Evolutionary conservation across 768 basidiomycete genomes (phyloP), one percentile per base, ranked within the genome.

Genomic region (Serendipita sp.): DNA sequence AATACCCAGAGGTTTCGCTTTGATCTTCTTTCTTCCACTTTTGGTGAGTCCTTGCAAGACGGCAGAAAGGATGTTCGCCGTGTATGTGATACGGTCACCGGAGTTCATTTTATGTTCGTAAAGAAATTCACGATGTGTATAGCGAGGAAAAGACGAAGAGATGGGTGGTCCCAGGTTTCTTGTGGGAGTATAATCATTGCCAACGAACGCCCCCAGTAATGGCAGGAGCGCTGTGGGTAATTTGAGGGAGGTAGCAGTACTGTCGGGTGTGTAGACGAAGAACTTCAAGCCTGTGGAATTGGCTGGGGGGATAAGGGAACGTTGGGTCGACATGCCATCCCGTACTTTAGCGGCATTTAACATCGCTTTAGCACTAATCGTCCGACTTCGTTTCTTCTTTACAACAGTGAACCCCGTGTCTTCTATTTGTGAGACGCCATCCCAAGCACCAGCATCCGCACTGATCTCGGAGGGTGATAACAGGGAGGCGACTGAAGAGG

Each of bases 181-280:
- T 8, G 70, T 77, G 58, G 78, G 79, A 0, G 87, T 80, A 69
- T 82, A 91, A 71, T 91, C 90, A 69, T 91, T 91, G 58, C 90
- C 90, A 3, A 89, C 80, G 16, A 91, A 74, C 8, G 89, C 86
- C 18, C 83, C 87, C 2, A 91, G 75, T 3, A 92, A 78, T 1
- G 90, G 90, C 34, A 92, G 80, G 44, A 91, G 77, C 0, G 85
- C 80, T 4, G 81, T 75, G 0, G 89, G 86, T 11, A 91, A 74
- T 53, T 82, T 78, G 2, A 92, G 73, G 69, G 86, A 83, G 0
- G 76, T 70, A 6, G 90, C 86, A 37, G 91, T 78, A 0, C 72
- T 68, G 2, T 77, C 70, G 0, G 90, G 88, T 43, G 76, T 80
- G 69, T 87, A 91, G 6, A 81, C 77, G 4, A 78, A 75, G 63